A percentile compares a stretch with the other conserved stretches of the same genome.
phyloP scores from a whole-genome alignment of 2,329 filamentous ascomycete species.

The Madurella mycetomatis region DNA sequence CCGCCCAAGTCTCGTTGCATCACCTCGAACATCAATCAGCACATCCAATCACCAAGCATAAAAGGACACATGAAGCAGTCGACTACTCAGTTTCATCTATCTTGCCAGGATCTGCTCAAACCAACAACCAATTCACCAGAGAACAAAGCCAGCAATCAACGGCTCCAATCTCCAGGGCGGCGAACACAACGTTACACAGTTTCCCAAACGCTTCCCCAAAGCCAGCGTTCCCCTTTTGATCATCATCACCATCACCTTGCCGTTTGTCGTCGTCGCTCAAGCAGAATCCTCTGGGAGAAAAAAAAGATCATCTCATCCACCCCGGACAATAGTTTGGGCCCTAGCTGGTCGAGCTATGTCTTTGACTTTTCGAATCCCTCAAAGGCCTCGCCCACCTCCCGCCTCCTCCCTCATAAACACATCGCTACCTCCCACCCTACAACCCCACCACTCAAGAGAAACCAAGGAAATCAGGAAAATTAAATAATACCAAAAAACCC shows the following conservation, averaged over 20 bases:
- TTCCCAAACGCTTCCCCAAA: neutral
- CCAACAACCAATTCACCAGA: neutral
- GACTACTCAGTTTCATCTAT: slow-evolving; percentile 9
- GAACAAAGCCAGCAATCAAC: neutral
- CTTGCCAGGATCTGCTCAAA: slow-evolving; percentile 5
- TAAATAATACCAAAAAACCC: slow-evolving; percentile 9
- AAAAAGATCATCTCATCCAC: too few relatives aligned
- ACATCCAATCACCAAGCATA: neutral
- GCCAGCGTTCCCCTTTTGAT: neutral
- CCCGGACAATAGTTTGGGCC: too few relatives aligned
- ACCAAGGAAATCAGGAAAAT: slow-evolving; percentile 2
- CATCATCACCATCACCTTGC: neutral
- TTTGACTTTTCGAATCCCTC: neutral
- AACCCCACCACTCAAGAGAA: neutral
- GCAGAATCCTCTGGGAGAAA: neutral
- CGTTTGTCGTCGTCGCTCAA: neutral
- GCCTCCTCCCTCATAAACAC: neutral
- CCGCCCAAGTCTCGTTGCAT: too few relatives aligned
- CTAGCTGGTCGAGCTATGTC: too few relatives aligned
- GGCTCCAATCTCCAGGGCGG: neutral
- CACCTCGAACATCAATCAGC: neutral
- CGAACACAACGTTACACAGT: neutral
- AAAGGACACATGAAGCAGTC: neutral
- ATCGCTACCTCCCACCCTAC: neutral
- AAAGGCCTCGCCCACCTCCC: neutral